Percentiles rank a stretch among this genome's conserved stretches.
phyloP scores from a whole-genome alignment of 768 basidiomycete genomes.

The Amanita thiersii region DNA sequence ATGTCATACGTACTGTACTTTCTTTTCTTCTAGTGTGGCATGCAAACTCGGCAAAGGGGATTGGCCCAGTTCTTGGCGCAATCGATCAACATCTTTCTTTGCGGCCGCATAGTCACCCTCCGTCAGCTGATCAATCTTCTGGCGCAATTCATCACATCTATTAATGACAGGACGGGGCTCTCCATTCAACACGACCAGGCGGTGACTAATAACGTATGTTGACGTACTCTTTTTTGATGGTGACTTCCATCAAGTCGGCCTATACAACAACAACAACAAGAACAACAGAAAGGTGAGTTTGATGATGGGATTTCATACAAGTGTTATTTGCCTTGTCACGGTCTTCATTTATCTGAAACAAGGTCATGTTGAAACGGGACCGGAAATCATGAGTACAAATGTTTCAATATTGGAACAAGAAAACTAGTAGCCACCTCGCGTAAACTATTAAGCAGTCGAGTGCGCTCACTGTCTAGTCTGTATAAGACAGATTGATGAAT shows the following conservation, averaged over 20 bases:
- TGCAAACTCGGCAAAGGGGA: constrained; percentile 66
- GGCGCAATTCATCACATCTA: constrained; percentile 60
- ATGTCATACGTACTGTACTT: constrained; percentile 30
- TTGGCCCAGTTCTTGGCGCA: constrained; percentile 72
- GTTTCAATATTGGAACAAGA: neutral
- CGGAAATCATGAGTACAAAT: neutral
- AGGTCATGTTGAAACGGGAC: constrained; percentile 9
- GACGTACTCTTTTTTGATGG: constrained; percentile 62
- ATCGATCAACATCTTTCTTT: constrained; percentile 68
- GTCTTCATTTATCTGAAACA: constrained; percentile 65
- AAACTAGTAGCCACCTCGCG: constrained; percentile 41
- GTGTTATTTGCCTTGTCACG: constrained; percentile 50
- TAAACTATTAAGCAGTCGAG: constrained; percentile 56
- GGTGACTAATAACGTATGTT: constrained; percentile 2
- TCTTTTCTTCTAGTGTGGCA: constrained; percentile 66
- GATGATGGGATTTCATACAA: constrained; percentile 7
- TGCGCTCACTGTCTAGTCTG: constrained; percentile 72
- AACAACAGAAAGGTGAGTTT: neutral
- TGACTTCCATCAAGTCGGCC: constrained; percentile 64
- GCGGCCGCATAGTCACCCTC: constrained; percentile 72
- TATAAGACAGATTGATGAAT: constrained; percentile 5
- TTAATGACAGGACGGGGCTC: constrained; percentile 6
- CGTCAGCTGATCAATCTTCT: constrained; percentile 57
- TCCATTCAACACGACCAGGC: neutral
- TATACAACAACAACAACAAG: constrained; percentile 16